phyloP scores from a whole-genome alignment of 140 eudicot species.

The Stevia rebaudiana region DNA sequence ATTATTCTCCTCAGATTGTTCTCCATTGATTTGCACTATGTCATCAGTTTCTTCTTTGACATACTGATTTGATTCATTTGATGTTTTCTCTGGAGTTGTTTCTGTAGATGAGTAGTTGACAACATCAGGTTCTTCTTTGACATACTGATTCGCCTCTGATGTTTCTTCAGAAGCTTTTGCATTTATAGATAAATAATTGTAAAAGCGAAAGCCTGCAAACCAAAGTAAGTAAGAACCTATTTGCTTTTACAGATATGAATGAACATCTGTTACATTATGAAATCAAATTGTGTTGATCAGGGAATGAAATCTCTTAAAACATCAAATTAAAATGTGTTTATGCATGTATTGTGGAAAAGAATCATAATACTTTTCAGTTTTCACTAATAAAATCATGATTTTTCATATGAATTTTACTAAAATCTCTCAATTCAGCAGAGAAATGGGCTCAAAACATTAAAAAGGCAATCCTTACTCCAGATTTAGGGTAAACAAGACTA shows the following conservation, averaged over 20 bases:
- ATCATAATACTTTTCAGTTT: not conserved
- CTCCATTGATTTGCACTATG: conserved; percentile 27
- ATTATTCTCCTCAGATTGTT: conserved; percentile 25
- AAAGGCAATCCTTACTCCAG: not conserved
- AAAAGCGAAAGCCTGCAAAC: conserved; percentile 34
- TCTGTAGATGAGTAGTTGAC: conserved; percentile 30
- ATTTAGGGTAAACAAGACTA: conserved; percentile 3
- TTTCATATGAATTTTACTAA: not conserved
- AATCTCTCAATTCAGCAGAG: conserved; percentile 12
- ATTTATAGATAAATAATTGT: conserved; percentile 26
- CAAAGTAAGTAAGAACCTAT: not conserved
- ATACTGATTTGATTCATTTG: conserved; percentile 34
- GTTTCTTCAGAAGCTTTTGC: conserved; percentile 43
- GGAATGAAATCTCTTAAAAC: not conserved
- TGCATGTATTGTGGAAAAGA: not conserved
- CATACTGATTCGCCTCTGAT: conserved; percentile 34
- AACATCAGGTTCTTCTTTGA: conserved; percentile 30
- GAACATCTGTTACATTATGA: not conserved
- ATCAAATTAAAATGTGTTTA: not conserved
- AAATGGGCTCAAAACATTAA: not conserved
- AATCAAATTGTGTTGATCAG: not conserved
- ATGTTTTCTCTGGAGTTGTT: conserved; percentile 34
- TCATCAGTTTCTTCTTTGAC: conserved; percentile 37
- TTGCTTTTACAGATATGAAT: not conserved
- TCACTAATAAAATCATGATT: not conserved